phyloP scores from a whole-genome alignment of 495 filamentous ascomycete genomes.

The Baudoinia panamericana region DNA sequence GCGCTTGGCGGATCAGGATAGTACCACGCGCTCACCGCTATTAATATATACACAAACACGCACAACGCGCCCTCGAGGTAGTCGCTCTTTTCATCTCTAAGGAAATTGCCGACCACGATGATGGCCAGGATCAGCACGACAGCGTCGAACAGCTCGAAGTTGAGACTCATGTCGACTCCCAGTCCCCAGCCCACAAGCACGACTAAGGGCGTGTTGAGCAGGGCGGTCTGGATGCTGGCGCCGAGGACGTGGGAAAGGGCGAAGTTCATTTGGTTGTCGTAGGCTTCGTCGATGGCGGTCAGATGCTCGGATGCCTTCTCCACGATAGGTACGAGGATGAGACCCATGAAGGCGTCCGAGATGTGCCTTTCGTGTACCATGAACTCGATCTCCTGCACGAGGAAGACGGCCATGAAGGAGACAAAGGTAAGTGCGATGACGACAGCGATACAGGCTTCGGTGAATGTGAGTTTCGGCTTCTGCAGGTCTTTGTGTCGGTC shows the following conservation, averaged over 20 bases:
- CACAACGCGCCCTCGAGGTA: constrained; percentile 43
- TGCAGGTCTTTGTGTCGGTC: constrained; percentile 51
- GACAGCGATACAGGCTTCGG: constrained; percentile 60
- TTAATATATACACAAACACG: constrained; percentile 53
- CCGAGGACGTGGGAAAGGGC: constrained; percentile 82
- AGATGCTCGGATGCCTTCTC: constrained; percentile 73
- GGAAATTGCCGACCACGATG: constrained; percentile 48
- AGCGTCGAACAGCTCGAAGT: constrained; percentile 85
- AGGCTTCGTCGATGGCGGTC: constrained; percentile 83
- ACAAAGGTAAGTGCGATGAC: constrained; percentile 57
- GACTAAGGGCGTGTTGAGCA: constrained; percentile 75
- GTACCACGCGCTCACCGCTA: constrained; percentile 48
- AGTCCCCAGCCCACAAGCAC: constrained; percentile 80
- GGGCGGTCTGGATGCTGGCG: constrained; percentile 76
- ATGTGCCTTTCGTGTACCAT: constrained; percentile 53
- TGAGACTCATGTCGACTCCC: constrained; percentile 54
- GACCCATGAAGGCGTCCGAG: constrained; percentile 46
- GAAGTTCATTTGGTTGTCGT: constrained; percentile 79
- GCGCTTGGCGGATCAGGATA: constrained; percentile 39
- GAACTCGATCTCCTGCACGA: constrained; percentile 66
- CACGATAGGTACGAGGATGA: constrained; percentile 60
- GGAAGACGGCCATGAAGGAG: constrained; percentile 63
- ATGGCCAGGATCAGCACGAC: constrained; percentile 75
- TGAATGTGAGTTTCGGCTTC: constrained; percentile 63
- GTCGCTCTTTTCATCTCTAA: constrained; percentile 34